Evolutionary conservation across 2,329 filamentous ascomycete genomes (phyloP).

Genomic region (Botrytis hyacinthi): DNA sequence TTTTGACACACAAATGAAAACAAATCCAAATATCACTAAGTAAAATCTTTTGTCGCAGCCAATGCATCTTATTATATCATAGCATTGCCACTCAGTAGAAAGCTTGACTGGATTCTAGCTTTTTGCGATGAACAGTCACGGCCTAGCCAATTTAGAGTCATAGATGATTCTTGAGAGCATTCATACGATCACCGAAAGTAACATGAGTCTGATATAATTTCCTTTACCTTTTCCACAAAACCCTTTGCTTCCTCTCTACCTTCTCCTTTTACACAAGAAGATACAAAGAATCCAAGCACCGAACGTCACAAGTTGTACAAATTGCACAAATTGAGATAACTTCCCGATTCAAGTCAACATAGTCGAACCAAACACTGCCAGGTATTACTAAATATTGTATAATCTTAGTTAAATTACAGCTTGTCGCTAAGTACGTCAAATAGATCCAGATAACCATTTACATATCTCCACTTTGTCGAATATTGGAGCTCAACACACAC

Average conservation of each 20-base stretch:
- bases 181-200: background rate
- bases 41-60: background rate
- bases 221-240: background rate
- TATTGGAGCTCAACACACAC: background rate
- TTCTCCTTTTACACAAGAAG: background rate
- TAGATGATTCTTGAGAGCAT: background rate
- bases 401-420: background rate
- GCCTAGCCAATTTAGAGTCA: background rate
- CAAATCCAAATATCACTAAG: background rate
- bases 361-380: background rate
- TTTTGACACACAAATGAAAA: background rate
- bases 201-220: background rate
- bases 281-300: background rate
- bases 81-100: background rate
- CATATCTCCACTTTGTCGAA: background rate
- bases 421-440: background rate
- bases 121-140: background rate
- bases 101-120: background rate
- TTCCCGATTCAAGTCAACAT: background rate
- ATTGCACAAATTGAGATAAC: background rate
- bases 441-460: background rate
- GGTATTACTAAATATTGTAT: background rate
- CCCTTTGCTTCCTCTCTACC: background rate
- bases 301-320: background rate
- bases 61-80: background rate